These are phyloP conservation scores for Aspergillus felis DNA, from an alignment of 2,329 filamentous ascomycete species.

Conservation along the genomic window DNA sequence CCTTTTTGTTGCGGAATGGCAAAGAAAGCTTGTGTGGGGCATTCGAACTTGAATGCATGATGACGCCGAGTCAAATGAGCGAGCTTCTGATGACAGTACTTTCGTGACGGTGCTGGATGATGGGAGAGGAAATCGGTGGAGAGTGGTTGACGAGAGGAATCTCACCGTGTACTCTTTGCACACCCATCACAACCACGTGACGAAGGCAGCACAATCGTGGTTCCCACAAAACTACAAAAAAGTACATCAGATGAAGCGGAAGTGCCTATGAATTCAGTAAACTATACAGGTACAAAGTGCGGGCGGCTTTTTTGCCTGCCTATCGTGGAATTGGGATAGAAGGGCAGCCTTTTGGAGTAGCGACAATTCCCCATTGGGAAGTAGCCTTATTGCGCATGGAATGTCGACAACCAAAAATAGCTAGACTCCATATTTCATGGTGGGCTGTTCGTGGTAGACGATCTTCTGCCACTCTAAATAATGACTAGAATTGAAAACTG, in stretches of 20 bases:
- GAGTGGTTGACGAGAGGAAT: neutral
- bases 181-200: neutral
- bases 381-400: neutral
- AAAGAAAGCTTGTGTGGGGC: neutral
- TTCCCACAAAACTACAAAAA: neutral
- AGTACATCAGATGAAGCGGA: neutral
- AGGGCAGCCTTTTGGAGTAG: neutral
- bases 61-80: neutral
- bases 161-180: neutral
- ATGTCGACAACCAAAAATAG: neutral
- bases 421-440: neutral
- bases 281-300: neutral
- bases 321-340: neutral
- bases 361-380: neutral
- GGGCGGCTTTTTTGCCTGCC: neutral
- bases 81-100: neutral
- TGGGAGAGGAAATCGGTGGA: neutral
- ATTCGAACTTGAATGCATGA: neutral
- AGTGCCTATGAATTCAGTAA: no score
- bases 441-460: neutral
- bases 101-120: neutral
- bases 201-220: neutral
- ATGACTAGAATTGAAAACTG: neutral
- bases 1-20: neutral
- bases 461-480: neutral